Percentiles rank a stretch among this genome's conserved stretches.
Conservation (phyloP, 495 filamentous ascomycete genomes). For the Daldinia grandis region DNA sequence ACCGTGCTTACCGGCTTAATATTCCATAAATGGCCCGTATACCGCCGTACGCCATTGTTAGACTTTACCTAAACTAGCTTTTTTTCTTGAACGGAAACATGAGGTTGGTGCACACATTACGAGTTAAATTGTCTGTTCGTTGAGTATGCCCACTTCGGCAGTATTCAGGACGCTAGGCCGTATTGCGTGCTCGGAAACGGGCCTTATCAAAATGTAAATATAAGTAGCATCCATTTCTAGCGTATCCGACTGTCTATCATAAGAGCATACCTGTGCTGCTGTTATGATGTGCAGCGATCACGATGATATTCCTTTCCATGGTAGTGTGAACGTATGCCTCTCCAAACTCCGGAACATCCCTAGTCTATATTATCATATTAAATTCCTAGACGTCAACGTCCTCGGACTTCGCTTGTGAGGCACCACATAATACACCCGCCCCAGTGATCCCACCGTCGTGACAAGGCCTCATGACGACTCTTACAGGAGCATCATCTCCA, state of each 20-base stretch:
- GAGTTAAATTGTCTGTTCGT: background rate
- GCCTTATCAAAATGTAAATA: conserved; percentile 10
- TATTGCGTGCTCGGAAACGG: background rate
- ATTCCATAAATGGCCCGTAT: background rate
- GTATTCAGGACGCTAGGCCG: conserved; percentile 2
- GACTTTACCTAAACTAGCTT: background rate
- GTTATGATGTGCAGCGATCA: conserved; percentile 12
- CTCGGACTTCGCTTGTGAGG: conserved; percentile 40
- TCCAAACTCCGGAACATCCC: conserved; percentile 31
- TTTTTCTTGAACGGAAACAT: background rate
- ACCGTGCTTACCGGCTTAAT: background rate
- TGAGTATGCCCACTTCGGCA: background rate
- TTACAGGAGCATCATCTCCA: conserved; percentile 61
- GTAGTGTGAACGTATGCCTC: conserved; percentile 26
- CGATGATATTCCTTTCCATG: conserved; percentile 13
- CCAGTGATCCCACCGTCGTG: conserved; percentile 80
- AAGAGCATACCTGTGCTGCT: conserved; percentile 15
- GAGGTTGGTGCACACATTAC: background rate
- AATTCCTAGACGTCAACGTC: conserved; percentile 25
- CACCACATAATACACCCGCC: conserved; percentile 69
- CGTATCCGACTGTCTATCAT: conserved; percentile 3
- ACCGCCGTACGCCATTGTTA: background rate
- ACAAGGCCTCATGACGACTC: conserved; percentile 71
- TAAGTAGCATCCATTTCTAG: conserved; percentile 3
- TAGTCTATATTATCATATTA: conserved; percentile 19